Conservation (phyloP, 257 asterid species). For the Solanum sejunctum region DNA sequence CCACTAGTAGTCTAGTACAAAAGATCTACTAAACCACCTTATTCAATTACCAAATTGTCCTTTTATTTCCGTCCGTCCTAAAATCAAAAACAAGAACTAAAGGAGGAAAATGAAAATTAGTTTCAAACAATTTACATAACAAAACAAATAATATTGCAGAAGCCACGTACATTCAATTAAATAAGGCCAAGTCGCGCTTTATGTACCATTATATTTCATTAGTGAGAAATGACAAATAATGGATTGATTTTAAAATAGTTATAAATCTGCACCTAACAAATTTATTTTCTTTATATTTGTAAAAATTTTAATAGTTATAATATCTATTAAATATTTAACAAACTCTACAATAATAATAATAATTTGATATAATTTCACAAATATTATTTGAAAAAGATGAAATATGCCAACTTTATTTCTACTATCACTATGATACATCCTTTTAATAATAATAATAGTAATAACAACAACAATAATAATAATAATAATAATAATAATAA, state of each 20-base stretch:
- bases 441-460: too few species aligned
- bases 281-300: too few species aligned
- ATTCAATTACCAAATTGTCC: conserved; percentile 2
- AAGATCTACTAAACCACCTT: not conserved
- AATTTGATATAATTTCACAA: too few species aligned
- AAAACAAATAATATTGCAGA: not conserved
- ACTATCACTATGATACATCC: too few species aligned
- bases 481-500: too few species aligned
- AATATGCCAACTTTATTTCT: too few species aligned
- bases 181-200: not conserved
- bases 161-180: not conserved
- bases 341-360: too few species aligned
- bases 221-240: not conserved
- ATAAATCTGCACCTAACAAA: too few species aligned
- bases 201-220: not conserved
- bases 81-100: not conserved
- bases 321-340: too few species aligned
- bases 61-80: not conserved
- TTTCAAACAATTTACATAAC: not conserved
- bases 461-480: too few species aligned
- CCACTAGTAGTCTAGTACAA: not conserved
- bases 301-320: too few species aligned
- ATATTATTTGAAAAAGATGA: too few species aligned
- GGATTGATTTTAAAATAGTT: not conserved
- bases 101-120: not conserved